phyloP scores from a whole-genome alignment of 192 early-diverging fungal species.

The Diversispora eburnea region DNA sequence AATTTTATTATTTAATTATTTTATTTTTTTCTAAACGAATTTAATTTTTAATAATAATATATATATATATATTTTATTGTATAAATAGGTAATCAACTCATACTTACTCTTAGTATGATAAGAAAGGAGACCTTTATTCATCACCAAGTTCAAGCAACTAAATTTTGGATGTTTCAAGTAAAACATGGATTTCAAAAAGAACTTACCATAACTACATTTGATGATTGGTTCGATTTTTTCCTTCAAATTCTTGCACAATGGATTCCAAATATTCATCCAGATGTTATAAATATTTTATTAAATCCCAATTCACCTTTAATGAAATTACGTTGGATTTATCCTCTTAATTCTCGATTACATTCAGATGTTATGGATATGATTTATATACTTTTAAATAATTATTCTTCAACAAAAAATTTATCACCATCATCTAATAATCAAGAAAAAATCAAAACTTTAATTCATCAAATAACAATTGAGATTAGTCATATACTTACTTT shows the following conservation, averaged over 20 bases:
- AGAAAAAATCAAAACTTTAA: not conserved
- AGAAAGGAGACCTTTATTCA: conserved; percentile 26
- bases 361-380: conserved; percentile 22
- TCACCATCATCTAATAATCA: not conserved
- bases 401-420: too few relatives aligned
- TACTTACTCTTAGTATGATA: conserved; percentile 34
- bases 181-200: conserved; percentile 18
- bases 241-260: conserved; percentile 18
- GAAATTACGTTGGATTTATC: conserved; percentile 11
- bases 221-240: conserved; percentile 21
- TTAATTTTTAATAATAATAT: too few relatives aligned
- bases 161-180: conserved; percentile 34
- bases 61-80: not conserved
- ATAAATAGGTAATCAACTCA: conserved; percentile 36
- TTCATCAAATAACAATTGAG: conserved; percentile 5
- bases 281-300: conserved; percentile 7
- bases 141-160: conserved; percentile 30
- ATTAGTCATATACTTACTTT: not conserved
- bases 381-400: conserved; percentile 10
- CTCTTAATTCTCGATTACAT: conserved; percentile 5
- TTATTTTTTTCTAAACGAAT: not conserved
- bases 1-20: conserved; percentile 9
- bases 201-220: conserved; percentile 11
- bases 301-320: conserved; percentile 22
- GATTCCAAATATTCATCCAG: conserved; percentile 20